These are phyloP conservation scores for Penicillium oxalicum DNA, from an alignment of 2,329 filamentous ascomycete species.

Conservation along the genomic window DNA sequence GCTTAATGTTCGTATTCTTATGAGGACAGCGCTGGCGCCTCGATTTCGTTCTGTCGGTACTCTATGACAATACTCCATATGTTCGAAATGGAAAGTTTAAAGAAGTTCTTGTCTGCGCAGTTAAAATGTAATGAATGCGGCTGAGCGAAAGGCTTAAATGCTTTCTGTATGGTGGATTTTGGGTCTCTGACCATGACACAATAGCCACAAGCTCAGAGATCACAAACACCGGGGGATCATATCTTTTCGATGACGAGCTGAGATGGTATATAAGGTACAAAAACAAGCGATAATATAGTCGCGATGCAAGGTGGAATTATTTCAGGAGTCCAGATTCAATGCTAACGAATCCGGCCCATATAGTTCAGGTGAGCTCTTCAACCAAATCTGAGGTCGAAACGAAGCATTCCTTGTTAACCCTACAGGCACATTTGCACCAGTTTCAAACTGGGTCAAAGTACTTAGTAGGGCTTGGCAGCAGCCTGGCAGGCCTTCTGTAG, in stretches of 20 bases:
- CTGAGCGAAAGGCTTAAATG: too few species aligned
- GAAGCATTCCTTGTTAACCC: background rate
- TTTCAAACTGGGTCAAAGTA: background rate
- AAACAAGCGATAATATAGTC: slow-evolving; percentile 15
- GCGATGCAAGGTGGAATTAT: slow-evolving; percentile 16
- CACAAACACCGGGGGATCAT: background rate
- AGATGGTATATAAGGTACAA: slow-evolving; percentile 23
- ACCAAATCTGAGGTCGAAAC: too few species aligned
- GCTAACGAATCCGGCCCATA: background rate
- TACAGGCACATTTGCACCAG: background rate
- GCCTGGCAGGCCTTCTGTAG: slow-evolving; percentile 71
- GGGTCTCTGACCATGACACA: too few species aligned
- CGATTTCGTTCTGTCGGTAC: too few species aligned
- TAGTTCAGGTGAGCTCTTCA: background rate
- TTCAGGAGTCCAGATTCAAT: background rate
- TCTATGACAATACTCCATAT: too few species aligned
- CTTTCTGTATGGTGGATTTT: too few species aligned
- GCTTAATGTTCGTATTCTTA: too few species aligned
- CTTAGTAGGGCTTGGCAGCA: slow-evolving; percentile 66
- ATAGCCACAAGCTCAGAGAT: too few species aligned
- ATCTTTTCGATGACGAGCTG: slow-evolving; percentile 15
- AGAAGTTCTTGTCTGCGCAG: too few species aligned
- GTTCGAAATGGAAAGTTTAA: too few species aligned
- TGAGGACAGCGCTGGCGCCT: too few species aligned
- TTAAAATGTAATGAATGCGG: too few species aligned